Conservation (phyloP, 768 basidiomycete genomes). For the Mycena alexandri region DNA sequence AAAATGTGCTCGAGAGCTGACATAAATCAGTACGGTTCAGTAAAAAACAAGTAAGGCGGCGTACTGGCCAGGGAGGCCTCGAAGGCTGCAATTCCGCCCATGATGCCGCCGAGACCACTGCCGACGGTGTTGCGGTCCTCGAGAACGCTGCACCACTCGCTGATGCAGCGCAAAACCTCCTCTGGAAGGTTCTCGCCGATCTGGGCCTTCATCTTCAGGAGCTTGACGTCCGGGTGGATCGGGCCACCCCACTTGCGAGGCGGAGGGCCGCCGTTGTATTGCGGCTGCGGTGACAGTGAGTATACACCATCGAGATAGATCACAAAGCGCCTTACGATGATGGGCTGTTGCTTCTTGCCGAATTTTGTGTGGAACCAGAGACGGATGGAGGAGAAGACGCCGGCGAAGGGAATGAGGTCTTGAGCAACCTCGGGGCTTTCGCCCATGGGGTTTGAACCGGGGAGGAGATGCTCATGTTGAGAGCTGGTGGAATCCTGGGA, state of each 20-base stretch:
- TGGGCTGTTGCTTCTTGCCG: slow-evolving; percentile 32
- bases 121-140: slow-evolving; percentile 69
- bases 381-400: slow-evolving; percentile 43
- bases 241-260: slow-evolving; percentile 54
- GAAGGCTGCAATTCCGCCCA: slow-evolving; percentile 61
- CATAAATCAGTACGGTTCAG: slow-evolving; percentile 1
- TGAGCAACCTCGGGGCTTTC: slow-evolving; percentile 47
- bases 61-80: slow-evolving; percentile 67
- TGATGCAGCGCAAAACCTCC: slow-evolving; percentile 66
- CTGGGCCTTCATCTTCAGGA: slow-evolving; percentile 40
- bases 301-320: no score
- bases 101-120: slow-evolving; percentile 61
- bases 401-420: slow-evolving; percentile 57
- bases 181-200: slow-evolving; percentile 70
- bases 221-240: slow-evolving; percentile 45
- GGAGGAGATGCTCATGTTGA: slow-evolving; percentile 55
- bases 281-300: slow-evolving; percentile 28
- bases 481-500: slow-evolving; percentile 41
- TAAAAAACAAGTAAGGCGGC: slow-evolving; percentile 24
- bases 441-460: slow-evolving; percentile 48
- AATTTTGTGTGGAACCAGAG: slow-evolving; percentile 39
- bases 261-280: slow-evolving; percentile 31
- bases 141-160: slow-evolving; percentile 69
- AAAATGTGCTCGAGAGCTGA: slow-evolving; percentile 70
- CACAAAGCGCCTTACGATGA: slow-evolving; percentile 38